Percentiles rank a stretch among this genome's conserved stretches.
Evolutionary conservation across 2,329 filamentous ascomycete genomes (phyloP).

Genomic region (Fusarium agapanthi): DNA sequence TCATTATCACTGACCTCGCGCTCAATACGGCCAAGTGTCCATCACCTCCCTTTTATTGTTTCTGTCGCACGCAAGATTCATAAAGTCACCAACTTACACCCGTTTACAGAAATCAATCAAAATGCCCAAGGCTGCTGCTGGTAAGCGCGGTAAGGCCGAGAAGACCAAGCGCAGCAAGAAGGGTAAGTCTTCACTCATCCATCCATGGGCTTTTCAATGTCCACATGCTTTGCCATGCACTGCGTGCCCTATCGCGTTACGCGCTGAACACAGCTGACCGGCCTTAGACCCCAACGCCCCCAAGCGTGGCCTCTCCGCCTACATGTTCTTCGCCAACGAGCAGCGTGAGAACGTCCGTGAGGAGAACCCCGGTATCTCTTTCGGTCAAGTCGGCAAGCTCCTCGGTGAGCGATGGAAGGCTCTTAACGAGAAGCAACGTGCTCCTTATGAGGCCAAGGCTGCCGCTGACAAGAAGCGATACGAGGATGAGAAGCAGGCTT

Average conservation of each 20-base stretch:
- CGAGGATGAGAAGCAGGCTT: constrained; percentile 95
- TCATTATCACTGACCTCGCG: constrained; percentile 22
- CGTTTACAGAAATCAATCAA: constrained; percentile 48
- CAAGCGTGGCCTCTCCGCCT: constrained; percentile 98
- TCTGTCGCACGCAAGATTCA: background rate
- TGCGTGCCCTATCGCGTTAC: background rate
- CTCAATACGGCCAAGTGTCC: background rate
- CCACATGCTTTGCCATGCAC: background rate
- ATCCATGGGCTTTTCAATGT: background rate
- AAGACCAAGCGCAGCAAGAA: constrained; percentile 66
- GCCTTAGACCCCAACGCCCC: constrained; percentile 89
- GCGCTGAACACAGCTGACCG: background rate
- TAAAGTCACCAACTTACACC: constrained; percentile 34
- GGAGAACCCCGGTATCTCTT: constrained; percentile 97
- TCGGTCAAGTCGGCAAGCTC: constrained; percentile 98
- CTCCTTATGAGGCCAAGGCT: constrained; percentile 96
- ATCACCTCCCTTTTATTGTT: background rate
- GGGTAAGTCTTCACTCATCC: constrained; percentile 55
- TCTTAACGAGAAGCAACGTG: constrained; percentile 89
- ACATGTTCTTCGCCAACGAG: constrained; percentile 99
- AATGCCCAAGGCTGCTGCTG: constrained; percentile 66
- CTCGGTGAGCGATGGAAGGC: constrained; percentile 99
- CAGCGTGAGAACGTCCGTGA: constrained; percentile 98
- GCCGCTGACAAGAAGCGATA: constrained; percentile 98
- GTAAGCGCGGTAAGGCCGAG: constrained; percentile 64